Conservation (phyloP, 352 stramenopile species). For the Phytophthora agathidicida region DNA sequence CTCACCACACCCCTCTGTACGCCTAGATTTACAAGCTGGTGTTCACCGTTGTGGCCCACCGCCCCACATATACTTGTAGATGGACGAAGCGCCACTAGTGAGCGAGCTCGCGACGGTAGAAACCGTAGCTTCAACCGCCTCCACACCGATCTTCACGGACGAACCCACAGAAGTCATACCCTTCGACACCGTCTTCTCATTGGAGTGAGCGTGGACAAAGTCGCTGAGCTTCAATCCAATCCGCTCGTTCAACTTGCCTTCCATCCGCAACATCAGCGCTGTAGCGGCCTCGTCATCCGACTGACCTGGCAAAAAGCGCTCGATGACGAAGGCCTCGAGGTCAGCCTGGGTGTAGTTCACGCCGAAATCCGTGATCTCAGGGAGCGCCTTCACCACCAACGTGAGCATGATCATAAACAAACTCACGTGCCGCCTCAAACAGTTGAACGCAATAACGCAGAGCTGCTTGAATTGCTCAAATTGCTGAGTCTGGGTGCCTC, state of each 20-base stretch:
- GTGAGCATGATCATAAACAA: constrained; percentile 90
- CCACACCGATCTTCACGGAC: constrained; percentile 83
- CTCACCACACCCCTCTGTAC: constrained; percentile 12
- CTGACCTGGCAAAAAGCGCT: constrained; percentile 83
- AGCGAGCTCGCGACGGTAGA: constrained; percentile 83
- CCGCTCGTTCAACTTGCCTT: constrained; percentile 88
- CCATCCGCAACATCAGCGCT: constrained; percentile 83
- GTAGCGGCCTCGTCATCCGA: constrained; percentile 83
- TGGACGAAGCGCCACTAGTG: constrained; percentile 73
- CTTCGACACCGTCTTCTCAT: constrained; percentile 87
- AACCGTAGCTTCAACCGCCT: constrained; percentile 72
- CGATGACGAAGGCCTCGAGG: constrained; percentile 83
- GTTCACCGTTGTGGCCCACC: constrained; percentile 31
- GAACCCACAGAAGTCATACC: constrained; percentile 81
- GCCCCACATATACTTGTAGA: constrained; percentile 90
- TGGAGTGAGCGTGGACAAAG: constrained; percentile 86
- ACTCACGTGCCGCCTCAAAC: constrained; percentile 82
- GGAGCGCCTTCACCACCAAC: constrained; percentile 80
- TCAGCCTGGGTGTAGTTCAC: constrained; percentile 88
- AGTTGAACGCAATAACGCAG: constrained; percentile 90
- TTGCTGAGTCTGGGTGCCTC: constrained; percentile 76
- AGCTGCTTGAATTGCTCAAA: constrained; percentile 89
- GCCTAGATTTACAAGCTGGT: constrained; percentile 15
- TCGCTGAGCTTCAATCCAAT: constrained; percentile 87
- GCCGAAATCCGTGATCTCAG: constrained; percentile 87